phyloP scores from a whole-genome alignment of 768 basidiomycete genomes.

The Hortiboletus flavorubellus region DNA sequence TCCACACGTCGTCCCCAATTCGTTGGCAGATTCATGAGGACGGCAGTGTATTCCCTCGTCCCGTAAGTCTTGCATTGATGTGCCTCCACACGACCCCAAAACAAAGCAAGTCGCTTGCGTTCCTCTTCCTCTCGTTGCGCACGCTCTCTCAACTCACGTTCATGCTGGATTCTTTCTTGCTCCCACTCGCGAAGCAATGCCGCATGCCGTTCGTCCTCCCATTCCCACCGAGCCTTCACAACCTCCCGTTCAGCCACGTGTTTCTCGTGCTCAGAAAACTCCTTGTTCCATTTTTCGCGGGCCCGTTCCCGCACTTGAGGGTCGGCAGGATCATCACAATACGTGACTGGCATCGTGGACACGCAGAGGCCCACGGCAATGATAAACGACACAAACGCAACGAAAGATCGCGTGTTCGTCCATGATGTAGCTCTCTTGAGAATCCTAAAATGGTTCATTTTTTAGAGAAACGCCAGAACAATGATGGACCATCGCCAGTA shows the following conservation, averaged over 20 bases:
- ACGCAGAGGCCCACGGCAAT: background rate
- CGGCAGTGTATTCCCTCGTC: constrained; percentile 30
- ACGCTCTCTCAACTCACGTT: constrained; percentile 16
- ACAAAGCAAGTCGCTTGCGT: constrained; percentile 19
- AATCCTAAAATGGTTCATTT: background rate
- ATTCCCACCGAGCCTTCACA: constrained; percentile 15
- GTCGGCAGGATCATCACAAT: constrained; percentile 19
- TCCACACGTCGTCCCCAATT: constrained; percentile 19
- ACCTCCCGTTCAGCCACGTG: constrained; percentile 6
- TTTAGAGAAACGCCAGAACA: background rate
- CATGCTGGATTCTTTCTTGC: constrained; percentile 16
- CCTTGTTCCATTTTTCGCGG: constrained; percentile 20
- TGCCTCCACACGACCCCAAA: constrained; percentile 16
- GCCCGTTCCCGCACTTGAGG: constrained; percentile 20
- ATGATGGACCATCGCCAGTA: background rate
- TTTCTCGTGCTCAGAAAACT: constrained; percentile 17
- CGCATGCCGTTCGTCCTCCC: constrained; percentile 17
- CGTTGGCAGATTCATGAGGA: constrained; percentile 27
- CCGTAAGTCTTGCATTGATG: constrained; percentile 28
- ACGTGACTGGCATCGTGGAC: constrained; percentile 9
- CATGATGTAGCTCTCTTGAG: background rate
- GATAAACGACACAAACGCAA: background rate
- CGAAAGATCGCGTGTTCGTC: background rate
- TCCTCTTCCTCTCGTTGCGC: constrained; percentile 18
- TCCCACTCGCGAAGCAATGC: constrained; percentile 16